These are phyloP conservation scores for Plantago lanceolata DNA, from an alignment of 305 asterid genomes.

Conservation along the genomic window DNA sequence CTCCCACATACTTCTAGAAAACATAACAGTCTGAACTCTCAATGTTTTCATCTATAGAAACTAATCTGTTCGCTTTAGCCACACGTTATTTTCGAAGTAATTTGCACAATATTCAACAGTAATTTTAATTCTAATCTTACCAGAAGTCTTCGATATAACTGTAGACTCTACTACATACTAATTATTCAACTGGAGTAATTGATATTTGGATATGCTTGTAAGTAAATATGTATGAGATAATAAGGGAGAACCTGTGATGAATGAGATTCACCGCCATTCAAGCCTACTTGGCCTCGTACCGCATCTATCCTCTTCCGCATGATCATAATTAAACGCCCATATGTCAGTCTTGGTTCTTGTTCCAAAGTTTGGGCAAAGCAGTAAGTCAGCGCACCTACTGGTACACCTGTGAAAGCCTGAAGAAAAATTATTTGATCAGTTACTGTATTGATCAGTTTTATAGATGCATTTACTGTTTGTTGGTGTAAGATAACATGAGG, in stretches of 20 bases:
- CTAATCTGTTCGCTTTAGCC: no score
- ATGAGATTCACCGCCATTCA: conserved; percentile 27
- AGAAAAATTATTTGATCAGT: conserved; percentile 1
- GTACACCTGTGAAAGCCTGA: conserved; percentile 63
- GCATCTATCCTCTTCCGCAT: conserved; percentile 45
- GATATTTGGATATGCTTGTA: background rate
- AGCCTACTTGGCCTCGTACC: conserved; percentile 38
- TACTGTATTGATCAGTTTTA: background rate
- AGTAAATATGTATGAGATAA: conserved; percentile 3
- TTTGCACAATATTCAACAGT: no score
- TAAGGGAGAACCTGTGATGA: conserved; percentile 38
- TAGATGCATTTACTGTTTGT: background rate
- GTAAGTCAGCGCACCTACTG: conserved; percentile 63
- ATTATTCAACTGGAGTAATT: background rate
- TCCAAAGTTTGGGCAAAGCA: conserved; percentile 53
- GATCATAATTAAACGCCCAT: conserved; percentile 44
- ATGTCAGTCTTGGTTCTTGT: conserved; percentile 47
- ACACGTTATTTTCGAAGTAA: no score
- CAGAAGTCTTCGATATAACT: background rate
- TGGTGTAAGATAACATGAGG: no score
- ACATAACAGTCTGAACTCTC: no score
- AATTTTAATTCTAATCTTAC: no score
- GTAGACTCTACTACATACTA: background rate
- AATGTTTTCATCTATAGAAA: no score
- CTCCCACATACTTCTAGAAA: no score